Evolutionary conservation across 306 rosid genomes (phyloP).

Genomic region (Gleditsia sinensis): DNA sequence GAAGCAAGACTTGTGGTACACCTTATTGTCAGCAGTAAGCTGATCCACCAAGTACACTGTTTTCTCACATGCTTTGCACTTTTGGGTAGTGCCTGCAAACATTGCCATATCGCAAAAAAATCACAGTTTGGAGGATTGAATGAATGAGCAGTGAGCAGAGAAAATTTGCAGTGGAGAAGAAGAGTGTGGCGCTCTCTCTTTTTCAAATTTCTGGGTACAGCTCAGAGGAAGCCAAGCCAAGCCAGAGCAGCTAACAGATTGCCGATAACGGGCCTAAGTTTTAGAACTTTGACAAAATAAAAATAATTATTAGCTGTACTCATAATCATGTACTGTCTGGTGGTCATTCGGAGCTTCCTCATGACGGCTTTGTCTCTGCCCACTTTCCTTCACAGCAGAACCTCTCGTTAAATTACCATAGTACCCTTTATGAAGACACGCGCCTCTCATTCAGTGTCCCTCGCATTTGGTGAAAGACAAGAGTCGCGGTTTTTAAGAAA

Average conservation of each 20-base stretch:
- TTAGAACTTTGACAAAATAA: constrained; percentile 31
- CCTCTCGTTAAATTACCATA: not conserved
- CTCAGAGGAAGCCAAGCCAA: constrained; percentile 44
- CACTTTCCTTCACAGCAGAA: not conserved
- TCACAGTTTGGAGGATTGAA: constrained; percentile 10
- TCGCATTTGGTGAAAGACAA: not conserved
- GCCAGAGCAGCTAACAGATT: constrained; percentile 13
- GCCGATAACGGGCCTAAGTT: not conserved
- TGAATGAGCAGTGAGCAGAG: not conserved
- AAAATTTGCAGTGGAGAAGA: not conserved
- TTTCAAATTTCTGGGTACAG: constrained; percentile 35
- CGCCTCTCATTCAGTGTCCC: not conserved
- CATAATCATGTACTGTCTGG: not conserved
- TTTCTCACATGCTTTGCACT: constrained; percentile 88
- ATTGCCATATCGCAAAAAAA: constrained; percentile 59
- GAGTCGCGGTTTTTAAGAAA: too few species aligned
- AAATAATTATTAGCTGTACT: constrained; percentile 6
- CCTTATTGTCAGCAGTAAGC: constrained; percentile 85
- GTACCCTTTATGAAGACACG: not conserved
- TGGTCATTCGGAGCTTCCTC: not conserved
- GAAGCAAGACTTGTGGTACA: constrained; percentile 90
- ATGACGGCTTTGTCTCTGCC: constrained; percentile 24
- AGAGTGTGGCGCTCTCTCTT: not conserved
- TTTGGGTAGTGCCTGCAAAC: constrained; percentile 90
- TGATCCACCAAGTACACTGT: constrained; percentile 92